Evolutionary conservation across 179 eudicot species (phyloP).

Genomic region (Pouteria campechiana): DNA sequence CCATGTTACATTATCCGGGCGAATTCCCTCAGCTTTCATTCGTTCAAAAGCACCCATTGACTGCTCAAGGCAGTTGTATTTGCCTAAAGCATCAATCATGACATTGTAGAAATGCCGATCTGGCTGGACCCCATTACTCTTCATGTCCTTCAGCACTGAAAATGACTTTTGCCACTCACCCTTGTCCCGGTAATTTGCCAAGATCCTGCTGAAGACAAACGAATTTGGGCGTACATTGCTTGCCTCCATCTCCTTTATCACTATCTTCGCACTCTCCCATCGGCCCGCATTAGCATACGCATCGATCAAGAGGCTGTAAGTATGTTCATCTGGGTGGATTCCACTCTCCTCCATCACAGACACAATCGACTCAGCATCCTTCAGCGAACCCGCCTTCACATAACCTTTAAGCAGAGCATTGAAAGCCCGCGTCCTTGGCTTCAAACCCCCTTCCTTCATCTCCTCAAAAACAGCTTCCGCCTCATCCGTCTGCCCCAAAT

Average conservation of each 20-base stretch:
- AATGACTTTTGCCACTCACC: conserved; percentile 95
- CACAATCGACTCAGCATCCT: conserved; percentile 72
- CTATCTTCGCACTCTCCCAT: conserved; percentile 96
- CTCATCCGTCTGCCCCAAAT: conserved; percentile 64
- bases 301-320: conserved; percentile 77
- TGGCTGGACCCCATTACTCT: conserved; percentile 66
- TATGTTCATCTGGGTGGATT: conserved; percentile 71
- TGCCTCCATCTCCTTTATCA: conserved; percentile 85
- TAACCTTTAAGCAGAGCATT: conserved; percentile 81
- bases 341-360: conserved; percentile 77
- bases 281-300: conserved; percentile 81
- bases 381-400: conserved; percentile 59
- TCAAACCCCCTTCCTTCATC: conserved; percentile 77
- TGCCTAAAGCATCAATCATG: conserved; percentile 92
- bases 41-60: conserved; percentile 66
- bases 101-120: conserved; percentile 85
- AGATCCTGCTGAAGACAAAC: conserved; percentile 66
- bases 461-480: conserved; percentile 94
- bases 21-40: conserved; percentile 76
- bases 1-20: conserved; percentile 91
- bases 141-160: conserved; percentile 87
- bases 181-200: conserved; percentile 71
- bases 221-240: conserved; percentile 63
- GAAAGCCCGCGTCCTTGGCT: conserved; percentile 78
- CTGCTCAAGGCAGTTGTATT: conserved; percentile 82